phyloP scores from a whole-genome alignment of 768 basidiomycete genomes.

The Pleurotus sapidus region DNA sequence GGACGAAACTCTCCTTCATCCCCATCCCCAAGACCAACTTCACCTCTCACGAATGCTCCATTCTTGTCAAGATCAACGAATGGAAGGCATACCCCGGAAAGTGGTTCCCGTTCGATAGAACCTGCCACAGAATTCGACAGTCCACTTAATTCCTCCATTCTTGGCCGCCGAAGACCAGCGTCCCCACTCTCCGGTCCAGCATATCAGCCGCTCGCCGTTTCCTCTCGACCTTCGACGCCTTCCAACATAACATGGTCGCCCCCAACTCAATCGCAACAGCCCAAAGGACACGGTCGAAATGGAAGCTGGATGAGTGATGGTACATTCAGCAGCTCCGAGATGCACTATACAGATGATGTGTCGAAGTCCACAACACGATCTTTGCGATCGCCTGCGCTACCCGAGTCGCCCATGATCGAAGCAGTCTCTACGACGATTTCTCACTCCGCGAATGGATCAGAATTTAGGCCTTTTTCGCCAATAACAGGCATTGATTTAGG shows the following conservation, averaged over 20 bases:
- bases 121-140: slow-evolving; percentile 39
- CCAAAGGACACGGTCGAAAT: slow-evolving; percentile 47
- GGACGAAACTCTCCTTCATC: slow-evolving; percentile 55
- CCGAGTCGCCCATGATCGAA: slow-evolving; percentile 56
- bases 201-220: slow-evolving; percentile 58
- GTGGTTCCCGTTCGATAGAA: slow-evolving; percentile 32
- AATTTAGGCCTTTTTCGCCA: slow-evolving; percentile 41
- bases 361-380: slow-evolving; percentile 45
- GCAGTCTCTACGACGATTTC: slow-evolving; percentile 25
- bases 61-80: slow-evolving; percentile 61
- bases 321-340: slow-evolving; percentile 26
- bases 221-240: slow-evolving; percentile 65
- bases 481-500: slow-evolving; percentile 50
- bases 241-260: slow-evolving; percentile 75
- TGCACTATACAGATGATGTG: slow-evolving; percentile 28
- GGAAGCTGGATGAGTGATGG: slow-evolving; percentile 56
- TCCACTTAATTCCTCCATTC: slow-evolving; percentile 46
- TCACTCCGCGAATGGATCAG: slow-evolving; percentile 24
- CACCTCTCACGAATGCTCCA: slow-evolving; percentile 42
- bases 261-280: slow-evolving; percentile 21
- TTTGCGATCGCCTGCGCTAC: slow-evolving; percentile 51
- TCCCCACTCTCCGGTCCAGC: slow-evolving; percentile 65
- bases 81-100: slow-evolving; percentile 66
- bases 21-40: slow-evolving; percentile 42
- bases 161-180: slow-evolving; percentile 62